Conservation (phyloP, 2,329 filamentous ascomycete genomes). For the Arthrobotrys iridis region DNA sequence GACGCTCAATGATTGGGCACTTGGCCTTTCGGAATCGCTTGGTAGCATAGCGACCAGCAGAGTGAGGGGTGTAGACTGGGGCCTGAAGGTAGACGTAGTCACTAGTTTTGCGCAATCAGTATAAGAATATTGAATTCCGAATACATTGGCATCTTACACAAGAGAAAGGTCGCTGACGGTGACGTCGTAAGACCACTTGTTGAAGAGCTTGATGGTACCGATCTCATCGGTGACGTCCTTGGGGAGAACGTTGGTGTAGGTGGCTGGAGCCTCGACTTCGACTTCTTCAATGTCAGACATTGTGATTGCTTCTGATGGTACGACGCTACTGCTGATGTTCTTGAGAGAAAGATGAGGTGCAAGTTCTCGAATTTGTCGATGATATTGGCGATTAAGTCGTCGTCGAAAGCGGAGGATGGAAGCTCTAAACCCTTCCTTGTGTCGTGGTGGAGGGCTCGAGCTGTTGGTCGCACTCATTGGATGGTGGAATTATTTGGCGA, state of each 20-base stretch:
- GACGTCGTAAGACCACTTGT: conserved; percentile 98
- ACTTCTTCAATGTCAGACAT: conserved; percentile 97
- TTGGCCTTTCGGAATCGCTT: conserved; percentile 99
- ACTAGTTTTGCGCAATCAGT: conserved; percentile 67
- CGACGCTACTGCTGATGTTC: conserved; percentile 13
- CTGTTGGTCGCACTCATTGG: background rate
- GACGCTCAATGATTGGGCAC: conserved; percentile 99
- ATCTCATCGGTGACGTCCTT: conserved; percentile 91
- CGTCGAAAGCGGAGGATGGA: conserved; percentile 13
- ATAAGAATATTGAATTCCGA: conserved; percentile 58
- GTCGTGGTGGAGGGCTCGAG: background rate
- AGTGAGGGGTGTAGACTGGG: conserved; percentile 99
- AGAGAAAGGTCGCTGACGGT: conserved; percentile 99
- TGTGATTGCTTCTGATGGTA: conserved; percentile 64
- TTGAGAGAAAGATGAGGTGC: conserved; percentile 3
- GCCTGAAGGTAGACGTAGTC: conserved; percentile 99
- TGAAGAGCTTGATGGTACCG: conserved; percentile 95
- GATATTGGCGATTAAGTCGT: conserved; percentile 1
- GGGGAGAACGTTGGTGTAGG: conserved; percentile 80
- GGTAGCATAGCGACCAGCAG: conserved; percentile 95
- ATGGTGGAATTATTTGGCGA: background rate
- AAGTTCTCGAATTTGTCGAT: conserved; percentile 13
- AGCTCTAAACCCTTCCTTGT: background rate
- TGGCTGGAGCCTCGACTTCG: conserved; percentile 90
- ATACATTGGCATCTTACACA: conserved; percentile 76